These are phyloP conservation scores for Panaeolus cyanescens DNA, from an alignment of 768 basidiomycete genomes.

Conservation along the genomic window DNA sequence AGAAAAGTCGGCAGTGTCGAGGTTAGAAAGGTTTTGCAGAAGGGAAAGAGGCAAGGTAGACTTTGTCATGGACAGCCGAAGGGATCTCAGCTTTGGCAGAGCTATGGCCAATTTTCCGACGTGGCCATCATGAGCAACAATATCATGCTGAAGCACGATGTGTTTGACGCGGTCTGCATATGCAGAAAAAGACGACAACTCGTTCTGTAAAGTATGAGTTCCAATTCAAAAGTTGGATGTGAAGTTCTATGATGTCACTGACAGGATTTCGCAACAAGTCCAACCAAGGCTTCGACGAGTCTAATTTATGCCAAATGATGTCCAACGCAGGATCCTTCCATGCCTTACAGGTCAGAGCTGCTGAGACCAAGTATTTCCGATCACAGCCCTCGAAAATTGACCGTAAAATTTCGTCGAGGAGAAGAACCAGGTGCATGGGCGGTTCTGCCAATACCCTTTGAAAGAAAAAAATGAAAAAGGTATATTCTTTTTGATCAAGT, in stretches of 20 bases:
- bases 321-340: conserved; percentile 54
- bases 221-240: too few species aligned
- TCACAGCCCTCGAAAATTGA: conserved; percentile 37
- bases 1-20: conserved; percentile 36
- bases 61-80: background rate
- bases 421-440: conserved; percentile 44
- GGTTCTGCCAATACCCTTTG: conserved; percentile 2
- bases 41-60: background rate
- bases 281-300: conserved; percentile 42
- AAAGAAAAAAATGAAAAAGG: too few species aligned
- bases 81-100: background rate
- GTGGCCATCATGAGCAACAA: conserved; percentile 11
- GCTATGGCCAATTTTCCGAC: background rate
- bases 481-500: too few species aligned
- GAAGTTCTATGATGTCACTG: background rate
- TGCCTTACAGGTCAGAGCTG: conserved; percentile 44
- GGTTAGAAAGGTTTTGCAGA: conserved; percentile 23
- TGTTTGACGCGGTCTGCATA: conserved; percentile 41
- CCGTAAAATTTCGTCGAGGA: conserved; percentile 53
- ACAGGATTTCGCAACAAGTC: conserved; percentile 27
- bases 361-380: conserved; percentile 29
- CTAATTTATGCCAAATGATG: conserved; percentile 42
- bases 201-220: background rate
- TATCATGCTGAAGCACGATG: conserved; percentile 29
- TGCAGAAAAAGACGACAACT: background rate